Evolutionary conservation across 2,329 filamentous ascomycete species (phyloP).

Genomic region (Diaporthe velutina): DNA sequence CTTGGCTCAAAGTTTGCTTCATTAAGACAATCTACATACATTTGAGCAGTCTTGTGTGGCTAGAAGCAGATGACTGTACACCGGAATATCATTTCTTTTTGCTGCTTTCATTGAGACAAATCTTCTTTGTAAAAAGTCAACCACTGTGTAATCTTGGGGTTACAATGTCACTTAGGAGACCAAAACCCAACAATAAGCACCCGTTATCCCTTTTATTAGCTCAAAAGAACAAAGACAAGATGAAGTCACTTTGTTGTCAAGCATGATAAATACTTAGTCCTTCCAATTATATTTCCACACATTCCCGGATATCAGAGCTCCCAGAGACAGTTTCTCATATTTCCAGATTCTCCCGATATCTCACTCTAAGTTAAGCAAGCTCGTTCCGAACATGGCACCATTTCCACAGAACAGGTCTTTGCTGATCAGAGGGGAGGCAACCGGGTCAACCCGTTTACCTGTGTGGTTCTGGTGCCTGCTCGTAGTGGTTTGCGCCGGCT

Average conservation of each 20-base stretch:
- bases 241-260: not conserved
- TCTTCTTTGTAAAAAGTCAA: not conserved
- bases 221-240: not conserved
- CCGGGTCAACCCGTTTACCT: not conserved
- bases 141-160: too few relatives aligned
- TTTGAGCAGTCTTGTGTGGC: too few relatives aligned
- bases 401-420: not conserved
- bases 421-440: not conserved
- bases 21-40: too few relatives aligned
- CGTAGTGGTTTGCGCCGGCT: not conserved
- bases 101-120: not conserved
- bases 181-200: too few relatives aligned
- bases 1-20: too few relatives aligned
- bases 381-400: not conserved
- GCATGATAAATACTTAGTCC: not conserved
- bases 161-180: too few relatives aligned
- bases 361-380: not conserved
- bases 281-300: not conserved
- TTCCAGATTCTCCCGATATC: not conserved
- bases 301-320: not conserved
- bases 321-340: not conserved
- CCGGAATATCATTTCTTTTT: not conserved
- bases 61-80: not conserved
- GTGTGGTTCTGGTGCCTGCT: conserved; percentile 1
- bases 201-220: not conserved